These are phyloP conservation scores for Saccharomyces paradoxus DNA, from an alignment of 805 yeast genomes.

Conservation along the genomic window DNA sequence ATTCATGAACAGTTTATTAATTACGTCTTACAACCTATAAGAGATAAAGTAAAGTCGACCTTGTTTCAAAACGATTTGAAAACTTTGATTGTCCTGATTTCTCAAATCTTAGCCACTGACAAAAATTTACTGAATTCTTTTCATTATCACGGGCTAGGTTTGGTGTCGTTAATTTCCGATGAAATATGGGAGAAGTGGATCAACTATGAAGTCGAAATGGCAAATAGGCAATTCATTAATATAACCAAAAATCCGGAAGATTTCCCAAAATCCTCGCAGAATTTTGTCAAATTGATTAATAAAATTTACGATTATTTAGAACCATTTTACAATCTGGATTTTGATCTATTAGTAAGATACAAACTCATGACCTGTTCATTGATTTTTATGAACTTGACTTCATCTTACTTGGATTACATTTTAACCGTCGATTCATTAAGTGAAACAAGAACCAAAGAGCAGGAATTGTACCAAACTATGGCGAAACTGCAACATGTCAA, in stretches of 20 bases:
- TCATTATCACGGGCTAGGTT: conserved; percentile 36
- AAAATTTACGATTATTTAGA: conserved; percentile 34
- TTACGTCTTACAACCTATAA: conserved; percentile 35
- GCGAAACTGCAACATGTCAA: conserved; percentile 16
- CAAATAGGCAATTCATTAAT: conserved; percentile 38
- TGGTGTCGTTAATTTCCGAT: conserved; percentile 21
- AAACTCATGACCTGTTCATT: conserved; percentile 23
- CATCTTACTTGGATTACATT: conserved; percentile 17
- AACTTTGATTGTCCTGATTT: conserved; percentile 30
- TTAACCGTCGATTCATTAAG: conserved; percentile 14
- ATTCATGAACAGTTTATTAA: conserved; percentile 35
- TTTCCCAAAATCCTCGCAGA: conserved; percentile 19
- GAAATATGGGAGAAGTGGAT: conserved; percentile 41
- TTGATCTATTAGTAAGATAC: conserved; percentile 13
- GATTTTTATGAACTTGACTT: conserved; percentile 21
- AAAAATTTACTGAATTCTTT: conserved; percentile 31
- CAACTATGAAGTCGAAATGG: conserved; percentile 38
- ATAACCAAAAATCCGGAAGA: conserved; percentile 29
- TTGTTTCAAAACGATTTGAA: conserved; percentile 34
- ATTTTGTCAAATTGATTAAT: conserved; percentile 40
- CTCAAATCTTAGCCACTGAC: conserved; percentile 36
- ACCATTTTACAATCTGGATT: conserved; percentile 30
- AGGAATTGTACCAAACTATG: conserved; percentile 21
- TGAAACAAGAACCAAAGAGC: conserved; percentile 18
- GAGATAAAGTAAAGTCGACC: conserved; percentile 34